Base-by-base conservation (phyloP, 2,329 filamentous ascomycete genomes). In the Whalleya microplaca region DNA sequence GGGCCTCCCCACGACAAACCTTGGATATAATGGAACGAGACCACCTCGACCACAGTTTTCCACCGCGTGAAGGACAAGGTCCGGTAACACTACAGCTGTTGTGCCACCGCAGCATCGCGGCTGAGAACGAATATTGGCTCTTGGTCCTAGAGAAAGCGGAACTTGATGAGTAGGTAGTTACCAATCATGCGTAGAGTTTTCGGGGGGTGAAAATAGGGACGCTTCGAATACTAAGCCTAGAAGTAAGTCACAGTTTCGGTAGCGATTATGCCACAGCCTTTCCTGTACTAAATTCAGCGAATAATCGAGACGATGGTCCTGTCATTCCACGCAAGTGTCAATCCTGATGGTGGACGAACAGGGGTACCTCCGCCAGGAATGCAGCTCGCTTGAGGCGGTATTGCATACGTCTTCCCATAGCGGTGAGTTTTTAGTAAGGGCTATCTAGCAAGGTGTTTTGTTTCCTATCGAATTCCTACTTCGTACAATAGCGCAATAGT, bases 81-180 rank as follows among this genome's bases (percentile, higher is more conserved):
- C 51, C 50, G 53, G 64, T 63, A 54, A 40, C 53, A 65, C 64
- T 27, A 45, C 60, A 58, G 53, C 58, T 62, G 59, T 23, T 56
- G 57, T 66, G 53, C 45, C 44, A 64, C 60, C 53, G 43, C 46
- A 45, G 40, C 49, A 56, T 53, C 44, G 55, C 48, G 55, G 47
- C 51, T 56, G 51, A 56, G 54, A 47, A 55, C 29, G 43, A 49
- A 55, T 58, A 56, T 58, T 63, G 57, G 62, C 40, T 53, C 56
- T 47, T 51, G 37, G 52, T 58, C 58, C 58, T 63, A 56, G 53
- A 58, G 49, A 53, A 32, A 53, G 49, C 56, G 58, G 53, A 53
- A 63, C 55, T 53, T 53, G 16, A 46, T 48, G 51, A 53, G 41
- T 19, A 51, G 29, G 20, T 18, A 50, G 45, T 47, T 21, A 21